These are phyloP conservation scores for Megacollybia marginata DNA, from an alignment of 768 basidiomycete species.

Conservation along the genomic window DNA sequence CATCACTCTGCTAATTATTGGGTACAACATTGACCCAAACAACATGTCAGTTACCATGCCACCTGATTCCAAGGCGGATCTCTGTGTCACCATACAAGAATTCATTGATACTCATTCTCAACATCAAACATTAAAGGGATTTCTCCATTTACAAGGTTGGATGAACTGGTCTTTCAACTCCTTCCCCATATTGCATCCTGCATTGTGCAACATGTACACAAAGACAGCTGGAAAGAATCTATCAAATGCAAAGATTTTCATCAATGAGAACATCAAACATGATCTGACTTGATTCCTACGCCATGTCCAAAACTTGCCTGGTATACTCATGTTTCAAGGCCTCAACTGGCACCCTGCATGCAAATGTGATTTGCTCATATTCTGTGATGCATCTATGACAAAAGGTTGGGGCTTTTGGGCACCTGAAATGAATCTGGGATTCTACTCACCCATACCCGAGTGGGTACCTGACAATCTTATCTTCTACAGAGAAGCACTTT, in stretches of 20 bases:
- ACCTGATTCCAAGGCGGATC: background rate
- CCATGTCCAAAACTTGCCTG: background rate
- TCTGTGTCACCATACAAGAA: background rate
- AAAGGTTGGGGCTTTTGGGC: constrained; percentile 6
- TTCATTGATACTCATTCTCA: background rate
- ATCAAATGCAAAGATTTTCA: constrained; percentile 3
- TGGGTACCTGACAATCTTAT: constrained; percentile 5
- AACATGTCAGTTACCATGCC: background rate
- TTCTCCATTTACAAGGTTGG: constrained; percentile 13
- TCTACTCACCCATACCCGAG: background rate
- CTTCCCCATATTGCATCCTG: constrained; percentile 16
- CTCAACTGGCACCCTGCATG: constrained; percentile 1
- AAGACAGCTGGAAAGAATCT: constrained; percentile 16
- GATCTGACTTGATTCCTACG: constrained; percentile 3
- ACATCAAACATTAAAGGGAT: constrained; percentile 12
- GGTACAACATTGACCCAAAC: constrained; percentile 18
- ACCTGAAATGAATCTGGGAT: constrained; percentile 2
- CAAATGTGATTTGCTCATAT: background rate
- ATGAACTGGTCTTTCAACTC: constrained; percentile 21
- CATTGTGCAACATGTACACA: constrained; percentile 11
- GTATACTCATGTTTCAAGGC: background rate
- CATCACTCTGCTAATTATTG: constrained; percentile 12
- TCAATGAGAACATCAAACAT: constrained; percentile 9
- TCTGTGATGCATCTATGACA: background rate
- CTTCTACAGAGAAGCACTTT: background rate